phyloP scores from a whole-genome alignment of 2,329 filamentous ascomycete species.

The Boeremia exigua region DNA sequence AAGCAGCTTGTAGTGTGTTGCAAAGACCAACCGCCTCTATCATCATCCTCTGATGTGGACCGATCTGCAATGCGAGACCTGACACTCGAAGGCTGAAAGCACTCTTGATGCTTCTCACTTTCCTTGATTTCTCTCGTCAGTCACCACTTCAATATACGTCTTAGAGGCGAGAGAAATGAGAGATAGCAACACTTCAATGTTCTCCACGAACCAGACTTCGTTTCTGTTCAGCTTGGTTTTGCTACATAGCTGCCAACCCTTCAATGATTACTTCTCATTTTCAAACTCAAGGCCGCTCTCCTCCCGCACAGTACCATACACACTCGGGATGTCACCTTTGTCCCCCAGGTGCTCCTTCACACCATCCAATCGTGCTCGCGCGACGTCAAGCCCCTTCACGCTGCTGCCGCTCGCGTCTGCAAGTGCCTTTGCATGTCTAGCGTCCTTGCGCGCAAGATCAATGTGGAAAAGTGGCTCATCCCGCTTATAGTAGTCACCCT shows the following conservation, averaged over 20 bases:
- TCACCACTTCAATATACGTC: too few relatives aligned
- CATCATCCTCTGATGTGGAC: too few relatives aligned
- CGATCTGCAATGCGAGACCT: too few relatives aligned
- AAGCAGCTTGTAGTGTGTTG: background rate
- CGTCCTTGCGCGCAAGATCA: conserved; percentile 83
- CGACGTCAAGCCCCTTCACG: conserved; percentile 70
- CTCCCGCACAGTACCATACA: conserved; percentile 80
- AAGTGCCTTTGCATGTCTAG: conserved; percentile 72
- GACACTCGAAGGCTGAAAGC: too few relatives aligned
- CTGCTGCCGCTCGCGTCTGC: conserved; percentile 67
- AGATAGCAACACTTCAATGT: too few relatives aligned
- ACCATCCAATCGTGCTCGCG: conserved; percentile 68
- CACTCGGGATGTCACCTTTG: conserved; percentile 78
- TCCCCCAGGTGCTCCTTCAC: conserved; percentile 74
- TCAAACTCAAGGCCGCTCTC: conserved; percentile 78
- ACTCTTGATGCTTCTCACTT: too few relatives aligned
- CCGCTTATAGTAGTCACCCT: conserved; percentile 77
- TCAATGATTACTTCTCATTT: conserved; percentile 34
- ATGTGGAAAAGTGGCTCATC: conserved; percentile 83
- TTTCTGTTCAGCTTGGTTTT: background rate
- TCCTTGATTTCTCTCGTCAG: too few relatives aligned
- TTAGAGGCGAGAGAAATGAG: too few relatives aligned
- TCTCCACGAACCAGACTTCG: too few relatives aligned
- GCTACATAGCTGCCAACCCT: too few relatives aligned
- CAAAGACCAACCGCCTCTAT: background rate